Evolutionary conservation across 345 rosid species (phyloP).

Genomic region (Abelmoschus esculentus): DNA sequence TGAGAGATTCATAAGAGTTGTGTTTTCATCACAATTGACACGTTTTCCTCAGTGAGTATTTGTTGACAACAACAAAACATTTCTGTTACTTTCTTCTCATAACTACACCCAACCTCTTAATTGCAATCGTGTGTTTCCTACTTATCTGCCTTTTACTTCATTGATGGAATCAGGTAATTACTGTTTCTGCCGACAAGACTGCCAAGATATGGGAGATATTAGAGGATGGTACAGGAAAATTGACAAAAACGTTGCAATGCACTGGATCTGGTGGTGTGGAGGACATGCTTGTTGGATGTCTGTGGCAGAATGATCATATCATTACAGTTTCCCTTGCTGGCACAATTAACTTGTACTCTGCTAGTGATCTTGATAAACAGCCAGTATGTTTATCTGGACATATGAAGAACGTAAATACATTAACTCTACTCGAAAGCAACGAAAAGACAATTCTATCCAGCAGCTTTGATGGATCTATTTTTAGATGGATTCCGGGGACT

Average conservation of each 20-base stretch:
- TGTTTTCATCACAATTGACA: neutral
- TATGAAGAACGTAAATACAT: conserved; percentile 50
- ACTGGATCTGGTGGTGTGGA: conserved; percentile 50
- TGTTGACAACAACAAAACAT: neutral
- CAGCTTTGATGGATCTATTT: conserved; percentile 64
- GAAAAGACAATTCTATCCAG: conserved; percentile 50
- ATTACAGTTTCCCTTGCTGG: conserved; percentile 68
- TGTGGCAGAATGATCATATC: conserved; percentile 67
- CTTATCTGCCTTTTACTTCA: neutral
- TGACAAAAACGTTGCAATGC: conserved; percentile 43
- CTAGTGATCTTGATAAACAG: conserved; percentile 53
- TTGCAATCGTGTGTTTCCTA: conserved; percentile 6
- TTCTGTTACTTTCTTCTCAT: neutral
- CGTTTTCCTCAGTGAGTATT: neutral
- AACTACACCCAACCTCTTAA: neutral
- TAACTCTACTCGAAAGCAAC: conserved; percentile 37
- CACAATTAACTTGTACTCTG: conserved; percentile 42
- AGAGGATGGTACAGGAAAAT: conserved; percentile 49
- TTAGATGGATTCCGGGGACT: conserved; percentile 60
- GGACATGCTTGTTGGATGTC: conserved; percentile 78
- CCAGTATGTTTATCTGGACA: conserved; percentile 57
- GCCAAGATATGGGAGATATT: conserved; percentile 67
- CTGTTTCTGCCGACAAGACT: conserved; percentile 78
- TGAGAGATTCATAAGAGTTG: neutral
- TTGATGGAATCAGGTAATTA: conserved; percentile 36